Evolutionary conservation across 2,329 filamentous ascomycete species (phyloP), one percentile per base, ranked within the genome.

Genomic region (Parastagonospora nodorum): DNA sequence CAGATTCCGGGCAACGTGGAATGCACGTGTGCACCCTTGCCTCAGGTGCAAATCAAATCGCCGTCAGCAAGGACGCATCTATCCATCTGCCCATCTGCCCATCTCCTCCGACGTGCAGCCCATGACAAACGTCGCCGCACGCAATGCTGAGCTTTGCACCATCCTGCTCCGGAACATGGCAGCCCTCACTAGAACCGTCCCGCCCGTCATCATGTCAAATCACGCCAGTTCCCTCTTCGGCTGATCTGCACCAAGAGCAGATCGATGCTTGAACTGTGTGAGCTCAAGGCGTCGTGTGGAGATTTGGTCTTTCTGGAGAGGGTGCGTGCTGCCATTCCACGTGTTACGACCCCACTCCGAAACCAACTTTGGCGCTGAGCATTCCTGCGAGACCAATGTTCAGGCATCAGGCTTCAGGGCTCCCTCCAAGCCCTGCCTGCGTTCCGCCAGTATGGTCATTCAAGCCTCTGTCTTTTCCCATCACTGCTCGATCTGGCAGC

Each of bases 11-110:
- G 51, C 59, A 71, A 69, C 67, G 67, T 70, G 66, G 61, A 60
- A 47, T 60, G 62, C 68, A 70, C 68, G 66, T 69, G 36, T 70
- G 65, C 59, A 69, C 64, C 68, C 68, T 68, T 61, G 66, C 64
- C 45, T 65, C 39, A 41, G 29, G 40, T 50, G 19, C 47, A 39
- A 44, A 32, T 45, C 47, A 39, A 44, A 32, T 45, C 44, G 42
- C 51, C 38, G 48, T 59, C 57, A 63, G 53, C 58, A 40, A 57
- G 38, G 36, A 45, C 45, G 46, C 52, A 28, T 30, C n/a, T n/a
- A n/a, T n/a, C n/a, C n/a, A n/a, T n/a, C n/a, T n/a, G n/a, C n/a
- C n/a, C n/a, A n/a, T n/a, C n/a, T n/a, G n/a, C n/a, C n/a, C n/a
- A n/a, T n/a, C 50, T 48, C 42, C 40, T 46, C 46, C 33, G 46